These are phyloP conservation scores for Russula abietina DNA, from an alignment of 768 basidiomycete genomes.

Conservation along the genomic window DNA sequence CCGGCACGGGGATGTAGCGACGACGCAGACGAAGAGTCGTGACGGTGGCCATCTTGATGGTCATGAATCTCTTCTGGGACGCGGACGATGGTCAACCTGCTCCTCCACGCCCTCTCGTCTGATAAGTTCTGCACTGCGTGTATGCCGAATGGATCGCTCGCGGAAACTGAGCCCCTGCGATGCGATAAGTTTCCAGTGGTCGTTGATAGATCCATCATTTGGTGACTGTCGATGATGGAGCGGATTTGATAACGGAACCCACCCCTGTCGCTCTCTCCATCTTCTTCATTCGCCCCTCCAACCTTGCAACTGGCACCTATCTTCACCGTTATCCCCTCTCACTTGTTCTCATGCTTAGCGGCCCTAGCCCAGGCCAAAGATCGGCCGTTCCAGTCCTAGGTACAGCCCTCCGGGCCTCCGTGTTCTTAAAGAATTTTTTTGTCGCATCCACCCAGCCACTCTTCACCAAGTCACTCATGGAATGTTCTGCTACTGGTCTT, in stretches of 20 bases:
- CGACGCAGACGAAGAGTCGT: background rate
- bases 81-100: slow-evolving; percentile 23
- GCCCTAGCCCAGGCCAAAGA: background rate
- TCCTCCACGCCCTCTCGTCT: slow-evolving; percentile 20
- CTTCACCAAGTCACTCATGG: slow-evolving; percentile 22
- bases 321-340: background rate
- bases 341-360: background rate
- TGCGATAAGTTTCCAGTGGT: slow-evolving; percentile 5
- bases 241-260: background rate
- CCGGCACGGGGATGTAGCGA: background rate
- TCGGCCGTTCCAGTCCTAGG: slow-evolving; percentile 6
- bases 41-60: background rate
- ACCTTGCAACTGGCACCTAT: background rate
- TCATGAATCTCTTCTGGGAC: slow-evolving; percentile 16
- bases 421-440: slow-evolving; percentile 10
- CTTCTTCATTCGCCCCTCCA: background rate
- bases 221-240: background rate
- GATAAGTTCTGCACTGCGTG: slow-evolving; percentile 11
- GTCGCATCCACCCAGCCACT: background rate
- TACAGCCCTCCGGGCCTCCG: background rate
- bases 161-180: slow-evolving; percentile 19
- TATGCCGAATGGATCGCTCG: slow-evolving; percentile 23
- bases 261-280: background rate
- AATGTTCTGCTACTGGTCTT: slow-evolving; percentile 13
- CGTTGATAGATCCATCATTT: slow-evolving; percentile 13